Conservation (phyloP, 345 rosid species). For the Carallia pectinifolia region DNA sequence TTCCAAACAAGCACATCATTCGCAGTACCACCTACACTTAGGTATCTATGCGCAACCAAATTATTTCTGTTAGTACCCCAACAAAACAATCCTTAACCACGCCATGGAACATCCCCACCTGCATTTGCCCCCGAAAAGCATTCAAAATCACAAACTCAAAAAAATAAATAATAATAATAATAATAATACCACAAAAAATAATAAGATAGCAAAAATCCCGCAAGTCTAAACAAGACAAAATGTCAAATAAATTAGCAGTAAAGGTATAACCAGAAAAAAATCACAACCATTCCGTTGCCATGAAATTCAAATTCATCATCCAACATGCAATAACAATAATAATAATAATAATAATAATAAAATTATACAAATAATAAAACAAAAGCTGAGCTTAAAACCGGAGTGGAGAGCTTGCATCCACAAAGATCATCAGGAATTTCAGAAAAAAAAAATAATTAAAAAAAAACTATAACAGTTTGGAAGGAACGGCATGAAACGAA, state of each 20-base stretch:
- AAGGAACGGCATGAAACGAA: background rate
- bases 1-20: slow-evolving; percentile 58
- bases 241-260: no score
- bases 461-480: no score
- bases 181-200: background rate
- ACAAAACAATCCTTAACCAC: background rate
- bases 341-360: no score
- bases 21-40: background rate
- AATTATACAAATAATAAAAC: no score
- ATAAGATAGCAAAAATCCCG: background rate
- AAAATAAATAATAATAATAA: background rate
- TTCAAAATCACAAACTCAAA: background rate
- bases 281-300: no score
- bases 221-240: no score
- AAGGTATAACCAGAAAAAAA: no score
- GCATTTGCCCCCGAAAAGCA: background rate
- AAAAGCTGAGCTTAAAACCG: no score
- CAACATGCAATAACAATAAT: no score
- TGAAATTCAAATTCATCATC: no score
- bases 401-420: background rate
- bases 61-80: slow-evolving; percentile 12
- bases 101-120: background rate
- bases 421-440: background rate
- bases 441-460: background rate
- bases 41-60: slow-evolving; percentile 8